These are phyloP conservation scores for Mycothermus thermophilus DNA, from an alignment of 495 filamentous ascomycete species.

Conservation along the genomic window DNA sequence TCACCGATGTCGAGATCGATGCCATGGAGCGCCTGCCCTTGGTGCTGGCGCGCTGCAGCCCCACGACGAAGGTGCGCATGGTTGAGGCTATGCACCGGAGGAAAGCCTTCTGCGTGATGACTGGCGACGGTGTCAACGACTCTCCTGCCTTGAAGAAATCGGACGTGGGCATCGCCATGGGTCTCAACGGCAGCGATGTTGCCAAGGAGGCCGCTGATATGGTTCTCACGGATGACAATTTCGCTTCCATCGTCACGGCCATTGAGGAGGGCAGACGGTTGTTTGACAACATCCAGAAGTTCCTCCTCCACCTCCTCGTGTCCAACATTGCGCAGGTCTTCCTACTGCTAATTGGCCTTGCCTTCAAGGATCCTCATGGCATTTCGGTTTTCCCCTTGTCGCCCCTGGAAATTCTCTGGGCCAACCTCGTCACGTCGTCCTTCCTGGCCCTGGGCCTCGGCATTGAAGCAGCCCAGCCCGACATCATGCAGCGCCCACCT, in stretches of 20 bases:
- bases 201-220: constrained; percentile 81
- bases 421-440: constrained; percentile 62
- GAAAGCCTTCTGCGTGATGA: constrained; percentile 47
- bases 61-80: constrained; percentile 52
- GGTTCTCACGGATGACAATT: constrained; percentile 79
- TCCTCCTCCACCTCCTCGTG: constrained; percentile 59
- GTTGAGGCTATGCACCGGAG: constrained; percentile 55
- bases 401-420: constrained; percentile 63
- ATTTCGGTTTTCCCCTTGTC: constrained; percentile 65
- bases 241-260: constrained; percentile 61
- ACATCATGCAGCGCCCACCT: constrained; percentile 61
- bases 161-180: constrained; percentile 80
- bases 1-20: constrained; percentile 46
- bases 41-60: constrained; percentile 50
- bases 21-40: constrained; percentile 42
- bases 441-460: constrained; percentile 65
- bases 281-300: constrained; percentile 75
- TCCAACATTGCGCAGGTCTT: constrained; percentile 65
- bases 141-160: constrained; percentile 64
- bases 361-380: constrained; percentile 49
- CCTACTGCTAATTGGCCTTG: constrained; percentile 54
- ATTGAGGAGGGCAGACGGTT: constrained; percentile 57
- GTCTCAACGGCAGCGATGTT: constrained; percentile 70
- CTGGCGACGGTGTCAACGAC: constrained; percentile 77
- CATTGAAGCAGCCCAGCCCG: constrained; percentile 50